A percentile compares a stretch with the other conserved stretches of the same genome.
phyloP scores from a whole-genome alignment of 1,284 basidiomycete genomes.

The Pseudozyma hubeiensis region DNA sequence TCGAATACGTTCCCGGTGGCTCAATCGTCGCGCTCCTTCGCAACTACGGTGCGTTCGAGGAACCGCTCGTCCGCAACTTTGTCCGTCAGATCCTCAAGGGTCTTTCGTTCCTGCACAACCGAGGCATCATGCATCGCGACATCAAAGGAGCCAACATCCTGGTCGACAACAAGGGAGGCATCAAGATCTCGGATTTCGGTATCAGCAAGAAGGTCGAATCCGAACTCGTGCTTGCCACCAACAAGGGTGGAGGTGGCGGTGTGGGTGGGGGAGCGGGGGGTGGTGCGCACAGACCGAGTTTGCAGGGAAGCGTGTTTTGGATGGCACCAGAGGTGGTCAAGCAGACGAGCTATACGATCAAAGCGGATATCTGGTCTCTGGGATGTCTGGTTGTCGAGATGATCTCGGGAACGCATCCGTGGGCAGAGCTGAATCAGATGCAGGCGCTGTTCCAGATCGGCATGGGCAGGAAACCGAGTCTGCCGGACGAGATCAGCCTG shows the following conservation, averaged over 20 bases:
- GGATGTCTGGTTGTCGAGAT: conserved; percentile 98
- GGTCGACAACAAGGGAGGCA: conserved; percentile 96
- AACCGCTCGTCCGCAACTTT: conserved; percentile 91
- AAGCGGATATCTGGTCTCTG: conserved; percentile 98
- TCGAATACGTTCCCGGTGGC: conserved; percentile 98
- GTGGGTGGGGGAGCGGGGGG: conserved; percentile 12
- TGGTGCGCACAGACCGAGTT: conserved; percentile 80
- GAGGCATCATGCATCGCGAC: conserved; percentile 96
- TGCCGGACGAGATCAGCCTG: conserved; percentile 63
- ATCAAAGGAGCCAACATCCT: conserved; percentile 99
- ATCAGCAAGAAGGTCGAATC: conserved; percentile 98
- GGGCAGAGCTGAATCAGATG: conserved; percentile 98
- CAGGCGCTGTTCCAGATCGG: conserved; percentile 68
- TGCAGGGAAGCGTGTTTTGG: conserved; percentile 97
- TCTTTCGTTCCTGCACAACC: conserved; percentile 89
- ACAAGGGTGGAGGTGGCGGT: conserved; percentile 23
- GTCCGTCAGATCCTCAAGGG: conserved; percentile 93
- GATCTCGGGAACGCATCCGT: conserved; percentile 96
- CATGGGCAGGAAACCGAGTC: conserved; percentile 44
- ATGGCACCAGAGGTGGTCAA: conserved; percentile 86
- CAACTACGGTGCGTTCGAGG: conserved; percentile 97
- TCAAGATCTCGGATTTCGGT: conserved; percentile 99
- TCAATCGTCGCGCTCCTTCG: conserved; percentile 91
- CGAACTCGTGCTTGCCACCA: conserved; percentile 68
- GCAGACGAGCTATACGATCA: conserved; percentile 90